Evolutionary conservation across 129 eudicot genomes (phyloP).

Genomic region (Pulicaria dysenterica): DNA sequence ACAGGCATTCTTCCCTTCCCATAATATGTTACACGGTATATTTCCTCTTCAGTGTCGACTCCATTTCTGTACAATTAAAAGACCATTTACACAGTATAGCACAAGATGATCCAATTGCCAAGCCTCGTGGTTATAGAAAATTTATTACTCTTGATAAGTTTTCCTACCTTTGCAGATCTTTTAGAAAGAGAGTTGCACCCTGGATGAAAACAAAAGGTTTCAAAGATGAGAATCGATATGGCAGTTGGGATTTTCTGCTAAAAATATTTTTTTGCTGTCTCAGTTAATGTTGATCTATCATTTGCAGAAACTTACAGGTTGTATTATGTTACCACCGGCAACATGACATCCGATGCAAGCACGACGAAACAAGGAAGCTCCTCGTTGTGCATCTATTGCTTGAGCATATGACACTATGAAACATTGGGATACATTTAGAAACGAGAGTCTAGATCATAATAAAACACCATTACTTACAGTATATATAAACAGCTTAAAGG

Average conservation of each 20-base stretch:
- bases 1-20: constrained; percentile 99
- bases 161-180: constrained; percentile 75
- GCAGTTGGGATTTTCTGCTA: background rate
- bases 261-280: constrained; percentile 1
- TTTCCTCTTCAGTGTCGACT: constrained; percentile 78
- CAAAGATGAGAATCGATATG: background rate
- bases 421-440: constrained; percentile 8
- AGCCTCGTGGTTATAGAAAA: constrained; percentile 10
- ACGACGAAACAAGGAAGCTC: constrained; percentile 64
- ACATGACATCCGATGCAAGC: constrained; percentile 99
- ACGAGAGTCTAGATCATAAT: too few species aligned
- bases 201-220: constrained; percentile 26
- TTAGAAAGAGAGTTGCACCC: constrained; percentile 90
- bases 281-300: background rate
- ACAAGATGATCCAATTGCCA: background rate
- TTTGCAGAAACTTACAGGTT: constrained; percentile 61
- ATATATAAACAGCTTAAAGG: background rate
- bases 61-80: constrained; percentile 58
- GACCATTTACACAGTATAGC: background rate
- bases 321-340: constrained; percentile 94
- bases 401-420: constrained; percentile 51
- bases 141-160: constrained; percentile 5
- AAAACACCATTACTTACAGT: background rate
- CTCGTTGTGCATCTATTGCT: constrained; percentile 55
- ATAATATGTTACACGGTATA: constrained; percentile 68